Evolutionary conservation across 2,329 filamentous ascomycete genomes (phyloP), one percentile per base, ranked within the genome.

Genomic region (Pyrenophora teres): DNA sequence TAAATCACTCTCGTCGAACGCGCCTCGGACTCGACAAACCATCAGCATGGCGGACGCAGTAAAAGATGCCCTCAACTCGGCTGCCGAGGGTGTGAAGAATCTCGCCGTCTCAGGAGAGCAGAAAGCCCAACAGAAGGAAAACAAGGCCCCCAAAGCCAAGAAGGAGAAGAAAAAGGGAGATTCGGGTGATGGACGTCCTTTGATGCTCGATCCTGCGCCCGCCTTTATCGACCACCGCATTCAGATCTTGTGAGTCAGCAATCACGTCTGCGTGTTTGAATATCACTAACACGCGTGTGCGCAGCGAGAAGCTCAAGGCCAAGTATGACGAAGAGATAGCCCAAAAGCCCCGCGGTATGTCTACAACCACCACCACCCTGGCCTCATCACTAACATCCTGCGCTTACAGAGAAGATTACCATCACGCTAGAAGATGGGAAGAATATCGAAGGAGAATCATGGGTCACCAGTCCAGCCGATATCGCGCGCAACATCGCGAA

Each of bases 391-490:
- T 69, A 51, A 70, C 55, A 21, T 19, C 13, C n/a, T 10, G 12
- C 45, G 32, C 32, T 31, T 21, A 32, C 46, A 72, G 86, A 90
- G 68, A 80, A 86, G 59, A 93, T 93, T 73, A 84, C 81, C 52
- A 82, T 93, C 67, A 88, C 87, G 42, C 81, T 94, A 57, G 84
- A 83, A 60, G 87, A 91, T 74, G 89, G 89, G 59, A 85, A 83
- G 64, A 77, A 86, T 64, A 83, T 87, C 69, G 76, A 84, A 58
- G 94, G 89, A 57, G 93, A 87, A 61, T 87, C 92, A 42, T 97
- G 89, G 88, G 90, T 95, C 78, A 97, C 92, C 62, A 95, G 92
- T 13, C 94, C 94, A 5, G 87, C 82, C 38, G 82, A 87, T 66
- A 87, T 96, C 75, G 85, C 85, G 58, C 89, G 84, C 76, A 84